Percentiles rank a stretch among this genome's conserved stretches.
Evolutionary conservation across 116 monocot species (phyloP).

Genomic region (Zostera marina): DNA sequence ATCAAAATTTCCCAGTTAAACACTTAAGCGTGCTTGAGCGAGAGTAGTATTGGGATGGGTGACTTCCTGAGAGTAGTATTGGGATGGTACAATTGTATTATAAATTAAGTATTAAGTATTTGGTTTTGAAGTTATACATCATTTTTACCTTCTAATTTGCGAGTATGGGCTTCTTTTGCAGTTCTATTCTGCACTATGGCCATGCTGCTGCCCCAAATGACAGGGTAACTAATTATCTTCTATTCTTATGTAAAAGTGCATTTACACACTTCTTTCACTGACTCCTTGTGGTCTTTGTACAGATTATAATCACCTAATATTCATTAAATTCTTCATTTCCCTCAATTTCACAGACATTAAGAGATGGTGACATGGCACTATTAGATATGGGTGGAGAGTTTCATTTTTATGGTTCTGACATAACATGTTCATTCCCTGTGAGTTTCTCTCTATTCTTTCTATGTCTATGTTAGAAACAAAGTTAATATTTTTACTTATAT

Average conservation of each 20-base stretch:
- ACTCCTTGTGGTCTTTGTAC: background rate
- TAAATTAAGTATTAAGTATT: background rate
- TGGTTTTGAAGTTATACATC: background rate
- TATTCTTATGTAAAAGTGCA: background rate
- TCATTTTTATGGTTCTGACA: slow-evolving; percentile 96
- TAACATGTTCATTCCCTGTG: slow-evolving; percentile 97
- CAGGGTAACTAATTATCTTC: slow-evolving; percentile 25
- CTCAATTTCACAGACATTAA: slow-evolving; percentile 28
- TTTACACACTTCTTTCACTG: background rate
- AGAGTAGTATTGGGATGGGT: too few relatives aligned
- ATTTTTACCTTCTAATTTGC: background rate
- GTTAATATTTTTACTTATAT: background rate
- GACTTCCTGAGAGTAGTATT: too few relatives aligned
- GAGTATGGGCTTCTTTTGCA: slow-evolving; percentile 19
- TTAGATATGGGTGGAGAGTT: slow-evolving; percentile 99
- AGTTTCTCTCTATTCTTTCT: slow-evolving; percentile 15
- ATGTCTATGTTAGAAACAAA: background rate
- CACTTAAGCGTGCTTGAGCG: too few relatives aligned
- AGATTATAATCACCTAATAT: background rate
- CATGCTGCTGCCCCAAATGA: slow-evolving; percentile 99
- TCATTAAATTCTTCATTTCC: background rate
- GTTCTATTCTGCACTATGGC: slow-evolving; percentile 97
- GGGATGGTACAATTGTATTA: background rate
- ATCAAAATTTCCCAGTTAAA: background rate
- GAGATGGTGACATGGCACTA: slow-evolving; percentile 82